phyloP scores from a whole-genome alignment of 352 stramenopile genomes.

The Pythium sp. region DNA sequence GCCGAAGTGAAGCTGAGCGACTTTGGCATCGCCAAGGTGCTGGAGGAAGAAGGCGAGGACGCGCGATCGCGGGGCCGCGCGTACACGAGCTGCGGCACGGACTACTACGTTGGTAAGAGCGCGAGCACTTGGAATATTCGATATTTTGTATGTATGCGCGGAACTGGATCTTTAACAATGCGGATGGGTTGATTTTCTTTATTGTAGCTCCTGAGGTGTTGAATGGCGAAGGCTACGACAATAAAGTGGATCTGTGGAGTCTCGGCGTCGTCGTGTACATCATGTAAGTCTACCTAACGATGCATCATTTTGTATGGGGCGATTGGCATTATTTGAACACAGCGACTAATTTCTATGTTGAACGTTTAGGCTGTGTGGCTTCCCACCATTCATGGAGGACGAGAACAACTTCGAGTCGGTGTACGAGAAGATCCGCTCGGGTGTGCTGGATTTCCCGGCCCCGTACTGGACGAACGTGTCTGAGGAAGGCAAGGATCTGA shows the following conservation, averaged over 20 bases:
- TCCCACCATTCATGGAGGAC: slow-evolving; percentile 81
- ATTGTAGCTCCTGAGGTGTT: slow-evolving; percentile 68
- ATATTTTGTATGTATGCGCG: background rate
- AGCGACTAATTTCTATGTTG: background rate
- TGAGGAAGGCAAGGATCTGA: slow-evolving; percentile 80
- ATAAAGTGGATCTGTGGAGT: slow-evolving; percentile 86
- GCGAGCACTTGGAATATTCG: slow-evolving; percentile 1
- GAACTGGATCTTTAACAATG: slow-evolving; percentile 1
- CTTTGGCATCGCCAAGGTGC: slow-evolving; percentile 82
- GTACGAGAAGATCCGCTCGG: slow-evolving; percentile 83
- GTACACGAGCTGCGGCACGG: slow-evolving; percentile 86
- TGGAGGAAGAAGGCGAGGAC: slow-evolving; percentile 77
- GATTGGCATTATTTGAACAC: background rate
- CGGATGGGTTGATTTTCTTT: background rate
- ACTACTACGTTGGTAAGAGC: slow-evolving; percentile 80
- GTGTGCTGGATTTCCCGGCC: slow-evolving; percentile 72
- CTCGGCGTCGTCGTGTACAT: slow-evolving; percentile 86
- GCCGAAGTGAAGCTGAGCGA: slow-evolving; percentile 79
- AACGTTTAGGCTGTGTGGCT: slow-evolving; percentile 62
- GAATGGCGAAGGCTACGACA: slow-evolving; percentile 85
- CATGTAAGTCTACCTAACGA: slow-evolving; percentile 51
- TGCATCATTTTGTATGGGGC: slow-evolving; percentile 4
- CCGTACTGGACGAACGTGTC: slow-evolving; percentile 88
- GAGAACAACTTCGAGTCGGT: slow-evolving; percentile 80
- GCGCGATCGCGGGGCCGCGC: slow-evolving; percentile 63